A percentile compares a stretch with the other conserved stretches of the same genome.
phyloP scores from a whole-genome alignment of 768 basidiomycete species.

The Kwoniella sp. region DNA sequence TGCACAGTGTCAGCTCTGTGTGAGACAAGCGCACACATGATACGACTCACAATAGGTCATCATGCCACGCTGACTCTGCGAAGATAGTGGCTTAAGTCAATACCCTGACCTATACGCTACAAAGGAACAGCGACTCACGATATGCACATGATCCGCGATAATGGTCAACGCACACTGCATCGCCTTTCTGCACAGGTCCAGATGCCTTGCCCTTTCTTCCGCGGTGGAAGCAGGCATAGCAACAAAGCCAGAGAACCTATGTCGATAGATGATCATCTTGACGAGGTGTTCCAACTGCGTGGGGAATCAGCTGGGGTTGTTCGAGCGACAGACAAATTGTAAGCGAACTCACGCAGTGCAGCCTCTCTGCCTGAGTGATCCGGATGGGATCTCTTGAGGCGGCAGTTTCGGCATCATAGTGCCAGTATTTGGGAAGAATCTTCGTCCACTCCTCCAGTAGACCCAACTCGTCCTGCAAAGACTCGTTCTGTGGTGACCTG shows the following conservation, averaged over 20 bases:
- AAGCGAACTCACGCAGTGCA: conserved; percentile 59
- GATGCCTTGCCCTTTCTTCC: conserved; percentile 58
- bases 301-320: not conserved
- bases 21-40: not conserved
- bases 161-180: conserved; percentile 77
- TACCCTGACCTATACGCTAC: no score
- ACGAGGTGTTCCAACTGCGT: conserved; percentile 70
- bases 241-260: conserved; percentile 58
- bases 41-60: conserved; percentile 84
- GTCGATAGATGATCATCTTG: conserved; percentile 80
- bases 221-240: conserved; percentile 53
- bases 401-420: conserved; percentile 72
- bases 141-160: conserved; percentile 72
- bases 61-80: conserved; percentile 63
- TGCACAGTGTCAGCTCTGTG: conserved; percentile 4
- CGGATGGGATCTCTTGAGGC: conserved; percentile 80
- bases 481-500: conserved; percentile 41
- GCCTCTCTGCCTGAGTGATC: conserved; percentile 77
- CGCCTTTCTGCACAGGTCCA: conserved; percentile 55
- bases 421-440: conserved; percentile 71
- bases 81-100: no score
- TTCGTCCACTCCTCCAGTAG: conserved; percentile 74
- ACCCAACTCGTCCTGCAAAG: conserved; percentile 64
- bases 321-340: not conserved
- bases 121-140: conserved; percentile 56